These are phyloP conservation scores for Phytophthora rubi DNA, from an alignment of 352 stramenopile genomes.

Conservation along the genomic window DNA sequence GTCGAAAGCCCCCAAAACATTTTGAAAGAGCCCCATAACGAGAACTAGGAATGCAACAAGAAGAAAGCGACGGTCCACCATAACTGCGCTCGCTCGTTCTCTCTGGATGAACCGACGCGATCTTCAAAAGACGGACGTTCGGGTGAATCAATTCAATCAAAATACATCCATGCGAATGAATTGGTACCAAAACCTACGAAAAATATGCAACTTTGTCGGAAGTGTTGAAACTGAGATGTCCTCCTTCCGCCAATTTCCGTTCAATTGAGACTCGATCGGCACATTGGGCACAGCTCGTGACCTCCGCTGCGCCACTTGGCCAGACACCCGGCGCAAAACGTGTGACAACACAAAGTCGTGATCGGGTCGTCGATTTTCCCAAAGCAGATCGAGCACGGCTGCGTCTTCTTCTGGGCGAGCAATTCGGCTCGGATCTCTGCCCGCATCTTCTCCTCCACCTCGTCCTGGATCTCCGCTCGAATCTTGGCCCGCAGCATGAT, in stretches of 20 bases:
- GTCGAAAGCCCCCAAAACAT: neutral
- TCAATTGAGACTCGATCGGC: conserved; percentile 12
- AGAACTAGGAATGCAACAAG: neutral
- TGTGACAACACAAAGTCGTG: conserved; percentile 18
- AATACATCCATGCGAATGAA: neutral
- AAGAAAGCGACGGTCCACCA: conserved; percentile 2
- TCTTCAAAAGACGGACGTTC: conserved; percentile 16
- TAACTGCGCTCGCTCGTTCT: neutral
- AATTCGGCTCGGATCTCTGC: conserved; percentile 23
- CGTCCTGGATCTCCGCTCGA: conserved; percentile 22
- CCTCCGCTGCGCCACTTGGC: conserved; percentile 13
- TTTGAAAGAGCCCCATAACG: neutral
- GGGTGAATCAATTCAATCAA: neutral
- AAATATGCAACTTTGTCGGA: neutral
- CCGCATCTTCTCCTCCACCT: conserved; percentile 29
- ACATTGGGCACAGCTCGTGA: conserved; percentile 19
- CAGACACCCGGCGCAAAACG: conserved; percentile 20
- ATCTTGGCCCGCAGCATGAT: conserved; percentile 13
- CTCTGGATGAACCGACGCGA: conserved; percentile 16
- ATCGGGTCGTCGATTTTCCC: conserved; percentile 1
- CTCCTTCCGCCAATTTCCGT: too few relatives aligned
- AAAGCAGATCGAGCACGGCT: conserved; percentile 27
- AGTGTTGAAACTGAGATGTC: too few relatives aligned
- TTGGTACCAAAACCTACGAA: neutral
- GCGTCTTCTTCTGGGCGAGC: conserved; percentile 11